These are phyloP conservation scores for Xylaria multiplex DNA, from an alignment of 2,329 filamentous ascomycete genomes.

Conservation along the genomic window DNA sequence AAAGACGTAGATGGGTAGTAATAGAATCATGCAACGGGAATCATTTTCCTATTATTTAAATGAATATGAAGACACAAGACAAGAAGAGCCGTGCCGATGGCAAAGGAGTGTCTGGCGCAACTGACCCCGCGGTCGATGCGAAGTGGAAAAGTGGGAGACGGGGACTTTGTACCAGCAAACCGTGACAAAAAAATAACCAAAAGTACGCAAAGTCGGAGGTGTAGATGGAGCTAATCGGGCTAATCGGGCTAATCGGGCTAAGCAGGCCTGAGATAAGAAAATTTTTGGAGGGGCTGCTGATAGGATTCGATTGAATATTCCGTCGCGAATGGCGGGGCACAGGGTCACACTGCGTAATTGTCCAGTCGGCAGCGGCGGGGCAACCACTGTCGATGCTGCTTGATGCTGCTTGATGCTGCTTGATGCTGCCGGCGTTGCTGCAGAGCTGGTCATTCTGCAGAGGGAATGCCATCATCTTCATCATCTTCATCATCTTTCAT, in stretches of 20 bases:
- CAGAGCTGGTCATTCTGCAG: background rate
- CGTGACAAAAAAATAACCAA: no score
- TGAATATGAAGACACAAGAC: background rate
- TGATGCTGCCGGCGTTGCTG: background rate
- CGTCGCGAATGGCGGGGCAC: conserved; percentile 24
- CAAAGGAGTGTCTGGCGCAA: conserved; percentile 16
- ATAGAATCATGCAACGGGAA: background rate
- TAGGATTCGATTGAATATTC: background rate
- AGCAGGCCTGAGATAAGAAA: conserved; percentile 26
- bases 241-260: background rate
- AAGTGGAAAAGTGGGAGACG: conserved; percentile 5
- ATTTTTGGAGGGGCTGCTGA: conserved; percentile 28
- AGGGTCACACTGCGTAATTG: background rate
- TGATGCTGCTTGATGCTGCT: no score
- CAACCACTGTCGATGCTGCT: no score
- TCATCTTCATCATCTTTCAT: conserved; percentile 11
- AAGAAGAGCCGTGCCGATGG: background rate
- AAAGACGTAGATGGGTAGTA: background rate
- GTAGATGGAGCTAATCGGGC: background rate
- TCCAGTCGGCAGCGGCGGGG: no score
- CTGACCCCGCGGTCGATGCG: conserved; percentile 17
- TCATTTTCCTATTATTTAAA: background rate
- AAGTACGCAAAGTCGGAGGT: background rate
- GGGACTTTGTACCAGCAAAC: no score
- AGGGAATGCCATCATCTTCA: conserved; percentile 23